A percentile compares a stretch with the other conserved stretches of the same genome.
Conservation (phyloP, 1,139 yeast genomes). For the Saccharomyces hybrid region DNA sequence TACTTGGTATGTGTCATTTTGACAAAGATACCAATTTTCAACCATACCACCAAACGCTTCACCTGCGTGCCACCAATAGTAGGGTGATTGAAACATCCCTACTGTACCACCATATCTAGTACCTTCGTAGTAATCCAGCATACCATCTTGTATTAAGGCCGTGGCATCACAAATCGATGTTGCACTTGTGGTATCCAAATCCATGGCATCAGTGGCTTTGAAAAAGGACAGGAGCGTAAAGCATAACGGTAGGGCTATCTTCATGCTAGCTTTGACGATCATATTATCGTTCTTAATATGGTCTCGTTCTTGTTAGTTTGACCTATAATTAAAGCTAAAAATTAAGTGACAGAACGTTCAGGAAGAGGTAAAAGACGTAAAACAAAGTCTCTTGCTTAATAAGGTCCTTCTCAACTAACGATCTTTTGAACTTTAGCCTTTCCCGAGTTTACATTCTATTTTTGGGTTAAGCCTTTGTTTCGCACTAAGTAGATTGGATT, state of each 20-base stretch:
- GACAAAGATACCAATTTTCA: constrained; percentile 46
- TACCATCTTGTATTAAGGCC: constrained; percentile 41
- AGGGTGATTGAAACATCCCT: constrained; percentile 52
- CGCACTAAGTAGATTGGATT: not conserved
- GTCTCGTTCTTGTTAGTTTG: not conserved
- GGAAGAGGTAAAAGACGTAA: not conserved
- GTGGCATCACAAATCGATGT: constrained; percentile 48
- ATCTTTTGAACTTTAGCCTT: not conserved
- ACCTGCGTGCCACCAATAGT: constrained; percentile 72
- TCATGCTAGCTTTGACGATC: not conserved
- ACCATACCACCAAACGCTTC: constrained; percentile 58
- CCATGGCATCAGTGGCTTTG: constrained; percentile 10
- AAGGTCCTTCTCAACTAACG: not conserved
- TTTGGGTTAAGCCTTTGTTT: not conserved
- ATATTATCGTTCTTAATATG: not conserved
- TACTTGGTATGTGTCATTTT: constrained; percentile 38
- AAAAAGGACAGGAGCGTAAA: not conserved
- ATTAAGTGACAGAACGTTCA: not conserved
- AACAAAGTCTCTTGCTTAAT: not conserved
- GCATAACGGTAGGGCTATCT: not conserved
- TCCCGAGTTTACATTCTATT: not conserved
- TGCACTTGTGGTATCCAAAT: constrained; percentile 30
- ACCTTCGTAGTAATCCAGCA: constrained; percentile 54
- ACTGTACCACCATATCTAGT: constrained; percentile 46
- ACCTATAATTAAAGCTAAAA: not conserved